These are phyloP conservation scores for Phaffomyces opuntiae DNA, from an alignment of 805 yeast species.

Conservation along the genomic window DNA sequence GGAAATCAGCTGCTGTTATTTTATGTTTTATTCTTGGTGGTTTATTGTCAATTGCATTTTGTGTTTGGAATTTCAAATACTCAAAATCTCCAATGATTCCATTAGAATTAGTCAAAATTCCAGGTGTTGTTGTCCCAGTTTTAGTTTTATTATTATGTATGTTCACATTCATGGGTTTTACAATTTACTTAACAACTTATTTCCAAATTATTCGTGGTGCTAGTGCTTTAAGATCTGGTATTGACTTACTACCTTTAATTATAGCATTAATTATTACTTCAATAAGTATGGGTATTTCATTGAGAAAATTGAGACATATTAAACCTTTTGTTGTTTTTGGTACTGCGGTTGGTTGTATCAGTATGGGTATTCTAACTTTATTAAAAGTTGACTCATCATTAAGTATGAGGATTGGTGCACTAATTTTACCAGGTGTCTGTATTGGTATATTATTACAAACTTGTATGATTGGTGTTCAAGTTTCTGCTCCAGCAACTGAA, in stretches of 20 bases:
- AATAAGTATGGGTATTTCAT: slow-evolving; percentile 22
- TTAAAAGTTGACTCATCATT: slow-evolving; percentile 25
- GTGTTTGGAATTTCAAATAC: slow-evolving; percentile 32
- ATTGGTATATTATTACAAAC: slow-evolving; percentile 30
- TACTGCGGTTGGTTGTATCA: slow-evolving; percentile 25
- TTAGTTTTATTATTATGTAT: slow-evolving; percentile 28
- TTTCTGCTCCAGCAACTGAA: slow-evolving; percentile 39
- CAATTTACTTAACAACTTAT: slow-evolving; percentile 36
- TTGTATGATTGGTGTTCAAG: slow-evolving; percentile 25
- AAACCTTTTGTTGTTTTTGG: slow-evolving; percentile 30
- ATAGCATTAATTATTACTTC: slow-evolving; percentile 10
- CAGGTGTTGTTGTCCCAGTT: slow-evolving; percentile 27
- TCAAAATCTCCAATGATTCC: slow-evolving; percentile 43
- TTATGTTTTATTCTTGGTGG: slow-evolving; percentile 42
- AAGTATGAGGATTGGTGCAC: slow-evolving; percentile 27
- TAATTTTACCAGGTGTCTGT: slow-evolving; percentile 32
- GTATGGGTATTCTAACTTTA: slow-evolving; percentile 28
- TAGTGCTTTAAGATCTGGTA: slow-evolving; percentile 15
- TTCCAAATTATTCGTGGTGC: slow-evolving; percentile 41
- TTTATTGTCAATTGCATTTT: slow-evolving; percentile 27
- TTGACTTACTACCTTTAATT: slow-evolving; percentile 17
- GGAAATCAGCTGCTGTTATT: slow-evolving; percentile 52
- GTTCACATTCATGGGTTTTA: slow-evolving; percentile 32
- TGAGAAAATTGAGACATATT: slow-evolving; percentile 27
- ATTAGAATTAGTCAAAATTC: slow-evolving; percentile 30